Percentiles rank a stretch among this genome's conserved stretches.
Conservation (phyloP, 2,329 filamentous ascomycete species). For the Ophiostoma ulmi region DNA sequence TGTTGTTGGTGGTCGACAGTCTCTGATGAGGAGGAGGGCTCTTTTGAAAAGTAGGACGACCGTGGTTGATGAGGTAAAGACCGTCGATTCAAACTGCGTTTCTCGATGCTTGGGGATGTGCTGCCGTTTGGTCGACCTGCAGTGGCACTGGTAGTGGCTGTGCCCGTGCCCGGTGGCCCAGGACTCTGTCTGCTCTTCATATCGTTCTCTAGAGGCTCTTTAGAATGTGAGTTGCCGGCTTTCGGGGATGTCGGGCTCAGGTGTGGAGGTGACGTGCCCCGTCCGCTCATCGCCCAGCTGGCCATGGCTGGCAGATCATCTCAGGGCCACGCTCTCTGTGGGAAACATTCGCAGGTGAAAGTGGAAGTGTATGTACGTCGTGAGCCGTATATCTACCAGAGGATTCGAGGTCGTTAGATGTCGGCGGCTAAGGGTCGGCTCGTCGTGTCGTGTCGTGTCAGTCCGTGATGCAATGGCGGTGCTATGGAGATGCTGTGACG, state of each 20-base stretch:
- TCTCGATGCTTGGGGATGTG: constrained; percentile 14
- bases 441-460: neutral
- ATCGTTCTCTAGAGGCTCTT: neutral
- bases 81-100: neutral
- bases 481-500: neutral
- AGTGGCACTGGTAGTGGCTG: neutral
- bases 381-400: neutral
- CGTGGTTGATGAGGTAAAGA: neutral
- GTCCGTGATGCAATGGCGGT: neutral
- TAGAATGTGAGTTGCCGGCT: neutral
- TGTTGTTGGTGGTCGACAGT: neutral
- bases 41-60: neutral
- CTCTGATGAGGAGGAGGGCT: neutral
- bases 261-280: constrained; percentile 19
- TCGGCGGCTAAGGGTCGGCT: no score
- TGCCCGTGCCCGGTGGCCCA: neutral
- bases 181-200: neutral
- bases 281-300: constrained; percentile 27
- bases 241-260: constrained; percentile 16
- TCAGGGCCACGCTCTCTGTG: constrained; percentile 21
- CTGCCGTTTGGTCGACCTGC: neutral
- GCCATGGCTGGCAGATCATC: constrained; percentile 27
- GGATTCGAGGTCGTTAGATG: no score
- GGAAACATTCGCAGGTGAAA: constrained; percentile 12
- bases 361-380: neutral